Evolutionary conservation across 2,329 filamentous ascomycete species (phyloP).

Genomic region (Mycogone perniciosa): DNA sequence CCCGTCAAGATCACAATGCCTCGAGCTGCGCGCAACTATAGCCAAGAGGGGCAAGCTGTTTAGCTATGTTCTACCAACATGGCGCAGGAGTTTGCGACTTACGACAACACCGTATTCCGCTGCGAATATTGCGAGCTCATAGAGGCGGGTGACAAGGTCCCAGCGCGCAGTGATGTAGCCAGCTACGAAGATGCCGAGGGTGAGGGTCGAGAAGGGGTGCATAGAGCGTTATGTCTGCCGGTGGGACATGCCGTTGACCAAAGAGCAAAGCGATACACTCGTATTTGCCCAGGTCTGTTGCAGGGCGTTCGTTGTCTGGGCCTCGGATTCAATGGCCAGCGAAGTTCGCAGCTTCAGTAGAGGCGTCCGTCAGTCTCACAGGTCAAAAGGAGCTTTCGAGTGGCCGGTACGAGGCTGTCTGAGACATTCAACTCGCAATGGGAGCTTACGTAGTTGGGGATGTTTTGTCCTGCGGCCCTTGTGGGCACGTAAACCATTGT

Average conservation of each 20-base stretch:
- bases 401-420: no score
- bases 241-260: conserved; percentile 37
- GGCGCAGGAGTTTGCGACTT: conserved; percentile 30
- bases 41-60: background rate
- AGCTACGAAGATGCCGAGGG: conserved; percentile 96
- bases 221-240: conserved; percentile 54
- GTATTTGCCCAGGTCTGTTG: no score
- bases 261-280: background rate
- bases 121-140: conserved; percentile 94
- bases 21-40: conserved; percentile 74
- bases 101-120: conserved; percentile 98
- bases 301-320: no score
- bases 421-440: no score
- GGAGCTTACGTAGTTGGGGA: background rate
- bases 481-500: background rate
- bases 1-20: conserved; percentile 77
- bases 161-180: conserved; percentile 99
- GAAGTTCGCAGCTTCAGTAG: no score
- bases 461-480: background rate
- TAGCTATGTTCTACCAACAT: background rate
- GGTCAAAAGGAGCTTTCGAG: no score
- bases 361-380: no score
- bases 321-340: no score
- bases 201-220: conserved; percentile 96
- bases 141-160: conserved; percentile 93